Conservation (phyloP, 2,329 filamentous ascomycete species). For the Ophiocordyceps camponoti-floridani region DNA sequence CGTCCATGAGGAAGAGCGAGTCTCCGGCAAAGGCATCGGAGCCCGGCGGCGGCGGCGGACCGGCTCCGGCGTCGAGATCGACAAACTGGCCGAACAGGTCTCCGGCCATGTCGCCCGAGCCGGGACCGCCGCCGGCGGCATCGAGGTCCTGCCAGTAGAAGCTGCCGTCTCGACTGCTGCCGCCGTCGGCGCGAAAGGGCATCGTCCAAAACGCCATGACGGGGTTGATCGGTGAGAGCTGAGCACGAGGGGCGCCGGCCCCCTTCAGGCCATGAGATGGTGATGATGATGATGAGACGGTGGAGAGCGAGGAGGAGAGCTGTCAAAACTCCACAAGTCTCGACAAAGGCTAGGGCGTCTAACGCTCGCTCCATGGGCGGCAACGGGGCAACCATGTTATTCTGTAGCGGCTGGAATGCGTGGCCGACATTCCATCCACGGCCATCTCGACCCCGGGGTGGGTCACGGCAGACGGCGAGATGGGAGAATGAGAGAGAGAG, state of each 20-base stretch:
- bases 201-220: slow-evolving; percentile 19
- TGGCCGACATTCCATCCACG: not conserved
- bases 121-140: slow-evolving; percentile 9
- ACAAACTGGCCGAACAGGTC: slow-evolving; percentile 20
- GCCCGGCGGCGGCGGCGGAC: slow-evolving; percentile 5
- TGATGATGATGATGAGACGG: not conserved
- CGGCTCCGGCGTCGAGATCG: slow-evolving; percentile 15
- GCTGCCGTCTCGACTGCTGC: slow-evolving; percentile 13
- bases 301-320: not conserved
- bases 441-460: too few relatives aligned
- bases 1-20: slow-evolving; percentile 9
- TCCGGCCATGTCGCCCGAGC: slow-evolving; percentile 10
- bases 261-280: not conserved
- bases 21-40: slow-evolving; percentile 9
- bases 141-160: slow-evolving; percentile 18
- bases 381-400: not conserved
- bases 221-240: not conserved
- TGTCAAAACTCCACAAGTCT: not conserved
- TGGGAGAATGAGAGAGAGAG: not conserved
- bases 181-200: slow-evolving; percentile 15
- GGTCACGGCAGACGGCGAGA: not conserved
- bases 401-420: not conserved
- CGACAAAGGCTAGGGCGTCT: not conserved
- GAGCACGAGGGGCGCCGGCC: not conserved
- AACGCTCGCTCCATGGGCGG: not conserved